These are phyloP conservation scores for Tricholoma flavovirens DNA, from an alignment of 768 basidiomycete genomes.

Conservation along the genomic window DNA sequence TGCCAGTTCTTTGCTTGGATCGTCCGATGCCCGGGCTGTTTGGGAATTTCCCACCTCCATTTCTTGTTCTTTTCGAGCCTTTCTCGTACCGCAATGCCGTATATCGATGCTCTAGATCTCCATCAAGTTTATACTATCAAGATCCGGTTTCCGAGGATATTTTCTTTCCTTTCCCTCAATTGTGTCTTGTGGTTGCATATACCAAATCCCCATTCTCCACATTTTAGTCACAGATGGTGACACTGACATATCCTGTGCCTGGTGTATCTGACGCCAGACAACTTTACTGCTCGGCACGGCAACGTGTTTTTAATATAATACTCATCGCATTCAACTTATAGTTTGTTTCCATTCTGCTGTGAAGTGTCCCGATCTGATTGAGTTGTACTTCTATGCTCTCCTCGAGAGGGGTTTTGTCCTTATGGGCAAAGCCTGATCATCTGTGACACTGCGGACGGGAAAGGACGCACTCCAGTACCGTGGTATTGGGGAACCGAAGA, in stretches of 20 bases:
- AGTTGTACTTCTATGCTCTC: constrained; percentile 8
- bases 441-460: neutral
- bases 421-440: constrained; percentile 8
- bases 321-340: constrained; percentile 1
- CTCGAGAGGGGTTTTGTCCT: constrained; percentile 8
- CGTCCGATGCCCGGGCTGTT: constrained; percentile 6
- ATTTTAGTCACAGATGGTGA: constrained; percentile 3
- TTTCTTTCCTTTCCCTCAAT: neutral
- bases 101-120: constrained; percentile 22
- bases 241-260: constrained; percentile 13
- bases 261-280: constrained; percentile 14
- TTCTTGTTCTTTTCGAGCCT: constrained; percentile 6
- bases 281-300: constrained; percentile 24
- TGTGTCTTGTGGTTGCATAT: constrained; percentile 1
- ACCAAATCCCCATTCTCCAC: constrained; percentile 10
- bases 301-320: constrained; percentile 42
- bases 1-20: neutral
- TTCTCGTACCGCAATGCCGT: constrained; percentile 17
- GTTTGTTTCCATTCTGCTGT: constrained; percentile 1
- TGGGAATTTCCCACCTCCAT: constrained; percentile 3
- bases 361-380: constrained; percentile 14
- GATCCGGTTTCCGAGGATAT: constrained; percentile 38
- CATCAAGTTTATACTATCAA: constrained; percentile 26
- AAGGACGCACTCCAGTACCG: neutral
- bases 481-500: constrained; percentile 1